Conservation (phyloP, 495 filamentous ascomycete genomes). For the Jackrogersella minutella region DNA sequence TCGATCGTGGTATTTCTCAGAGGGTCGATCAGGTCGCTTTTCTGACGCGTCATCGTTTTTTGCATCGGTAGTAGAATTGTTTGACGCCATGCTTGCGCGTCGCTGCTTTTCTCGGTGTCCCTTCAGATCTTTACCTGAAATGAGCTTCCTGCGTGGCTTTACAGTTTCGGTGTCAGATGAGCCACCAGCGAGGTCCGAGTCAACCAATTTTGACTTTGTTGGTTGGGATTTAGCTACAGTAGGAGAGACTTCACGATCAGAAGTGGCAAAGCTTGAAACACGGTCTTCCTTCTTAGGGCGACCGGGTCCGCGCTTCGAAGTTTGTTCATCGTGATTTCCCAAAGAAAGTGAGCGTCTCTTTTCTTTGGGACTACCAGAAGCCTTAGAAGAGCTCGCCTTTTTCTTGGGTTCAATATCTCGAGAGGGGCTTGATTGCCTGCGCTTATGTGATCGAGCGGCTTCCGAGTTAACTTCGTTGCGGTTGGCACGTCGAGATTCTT, state of each 20-base stretch:
- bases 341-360: conserved; percentile 52
- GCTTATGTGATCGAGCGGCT: conserved; percentile 51
- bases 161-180: conserved; percentile 61
- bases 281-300: conserved; percentile 60
- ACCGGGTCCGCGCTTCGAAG: conserved; percentile 58
- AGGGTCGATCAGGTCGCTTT: conserved; percentile 42
- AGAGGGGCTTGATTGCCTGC: conserved; percentile 58
- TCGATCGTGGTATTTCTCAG: conserved; percentile 58
- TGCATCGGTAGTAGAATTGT: conserved; percentile 51
- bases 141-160: conserved; percentile 66
- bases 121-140: conserved; percentile 66
- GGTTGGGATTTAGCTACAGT: conserved; percentile 50
- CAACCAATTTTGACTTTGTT: conserved; percentile 54
- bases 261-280: conserved; percentile 52
- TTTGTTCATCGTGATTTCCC: conserved; percentile 50
- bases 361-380: conserved; percentile 52
- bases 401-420: conserved; percentile 53
- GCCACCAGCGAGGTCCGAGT: conserved; percentile 55
- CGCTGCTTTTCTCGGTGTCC: conserved; percentile 62
- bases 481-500: conserved; percentile 56
- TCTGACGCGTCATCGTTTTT: conserved; percentile 51
- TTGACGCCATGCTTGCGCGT: conserved; percentile 58
- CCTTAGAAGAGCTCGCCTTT: conserved; percentile 43
- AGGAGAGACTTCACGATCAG: conserved; percentile 63
- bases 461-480: conserved; percentile 59